phyloP scores from a whole-genome alignment of 2,329 filamentous ascomycete genomes.

The Penicillium sp. region DNA sequence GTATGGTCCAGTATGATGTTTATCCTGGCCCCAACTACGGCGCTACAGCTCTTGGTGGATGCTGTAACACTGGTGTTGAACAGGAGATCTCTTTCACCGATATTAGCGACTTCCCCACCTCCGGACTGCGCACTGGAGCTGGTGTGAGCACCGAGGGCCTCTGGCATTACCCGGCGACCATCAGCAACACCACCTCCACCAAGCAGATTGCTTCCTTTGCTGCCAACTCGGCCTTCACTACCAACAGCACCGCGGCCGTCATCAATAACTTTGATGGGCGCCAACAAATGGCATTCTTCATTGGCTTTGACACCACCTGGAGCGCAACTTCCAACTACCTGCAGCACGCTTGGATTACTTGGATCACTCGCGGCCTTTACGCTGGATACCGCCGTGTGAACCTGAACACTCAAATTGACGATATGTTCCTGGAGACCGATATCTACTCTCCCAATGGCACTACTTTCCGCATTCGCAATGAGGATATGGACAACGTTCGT shows the following conservation, averaged over 20 bases:
- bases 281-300: slow-evolving; percentile 66
- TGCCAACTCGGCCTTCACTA: slow-evolving; percentile 44
- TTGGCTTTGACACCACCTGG: slow-evolving; percentile 56
- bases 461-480: slow-evolving; percentile 53
- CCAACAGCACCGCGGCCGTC: slow-evolving; percentile 56
- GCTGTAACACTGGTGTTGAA: slow-evolving; percentile 53
- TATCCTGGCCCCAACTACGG: slow-evolving; percentile 58
- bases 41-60: slow-evolving; percentile 46
- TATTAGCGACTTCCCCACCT: slow-evolving; percentile 55
- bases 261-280: slow-evolving; percentile 61
- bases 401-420: slow-evolving; percentile 62
- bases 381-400: slow-evolving; percentile 59
- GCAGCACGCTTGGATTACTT: slow-evolving; percentile 65
- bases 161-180: slow-evolving; percentile 61
- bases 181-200: slow-evolving; percentile 57
- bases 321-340: slow-evolving; percentile 58
- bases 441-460: slow-evolving; percentile 53
- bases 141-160: slow-evolving; percentile 55
- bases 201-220: slow-evolving; percentile 58
- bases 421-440: slow-evolving; percentile 60
- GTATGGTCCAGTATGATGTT: slow-evolving; percentile 63
- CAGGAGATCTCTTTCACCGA: slow-evolving; percentile 59
- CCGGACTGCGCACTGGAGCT: slow-evolving; percentile 55
- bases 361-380: slow-evolving; percentile 61
- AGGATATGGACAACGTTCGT: slow-evolving; percentile 52